Percentiles rank a stretch among this genome's conserved stretches.
These are phyloP conservation scores for Capsella bursapastoris DNA, from an alignment of 345 rosid genomes.

Conservation along the genomic window DNA sequence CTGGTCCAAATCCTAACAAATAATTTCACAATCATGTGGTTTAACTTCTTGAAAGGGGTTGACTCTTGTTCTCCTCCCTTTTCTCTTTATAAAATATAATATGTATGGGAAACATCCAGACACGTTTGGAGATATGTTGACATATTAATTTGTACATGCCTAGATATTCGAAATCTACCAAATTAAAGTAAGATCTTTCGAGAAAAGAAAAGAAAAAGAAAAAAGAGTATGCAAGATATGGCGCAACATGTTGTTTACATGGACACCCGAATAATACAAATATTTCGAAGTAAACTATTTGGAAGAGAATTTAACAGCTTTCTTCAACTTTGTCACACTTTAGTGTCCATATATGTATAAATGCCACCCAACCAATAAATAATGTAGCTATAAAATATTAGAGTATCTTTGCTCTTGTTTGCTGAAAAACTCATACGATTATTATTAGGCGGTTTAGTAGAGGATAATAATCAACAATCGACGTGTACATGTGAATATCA, in stretches of 20 bases:
- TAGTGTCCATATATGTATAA: background rate
- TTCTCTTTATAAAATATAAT: background rate
- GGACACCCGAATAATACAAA: slow-evolving; percentile 28
- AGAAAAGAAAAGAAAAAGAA: background rate
- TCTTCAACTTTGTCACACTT: slow-evolving; percentile 15
- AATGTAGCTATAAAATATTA: background rate
- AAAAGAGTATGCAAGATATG: slow-evolving; percentile 28
- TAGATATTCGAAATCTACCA: slow-evolving; percentile 30
- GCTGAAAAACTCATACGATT: background rate
- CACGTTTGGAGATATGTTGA: slow-evolving; percentile 22
- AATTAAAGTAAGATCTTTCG: slow-evolving; percentile 28
- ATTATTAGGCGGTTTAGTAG: no score
- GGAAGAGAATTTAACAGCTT: slow-evolving; percentile 30
- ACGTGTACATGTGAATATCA: background rate
- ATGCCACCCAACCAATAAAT: slow-evolving; percentile 17
- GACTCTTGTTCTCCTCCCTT: slow-evolving; percentile 1
- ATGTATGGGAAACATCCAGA: slow-evolving; percentile 1
- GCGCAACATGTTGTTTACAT: slow-evolving; percentile 32
- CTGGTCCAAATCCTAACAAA: background rate
- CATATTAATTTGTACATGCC: slow-evolving; percentile 17
- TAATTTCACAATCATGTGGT: background rate
- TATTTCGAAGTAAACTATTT: background rate
- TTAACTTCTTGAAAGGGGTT: slow-evolving; percentile 16
- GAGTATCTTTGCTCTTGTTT: slow-evolving; percentile 1
- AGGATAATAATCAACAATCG: no score